Evolutionary conservation across 495 filamentous ascomycete species (phyloP).

Genomic region (Recurvomyces mirabilis): DNA sequence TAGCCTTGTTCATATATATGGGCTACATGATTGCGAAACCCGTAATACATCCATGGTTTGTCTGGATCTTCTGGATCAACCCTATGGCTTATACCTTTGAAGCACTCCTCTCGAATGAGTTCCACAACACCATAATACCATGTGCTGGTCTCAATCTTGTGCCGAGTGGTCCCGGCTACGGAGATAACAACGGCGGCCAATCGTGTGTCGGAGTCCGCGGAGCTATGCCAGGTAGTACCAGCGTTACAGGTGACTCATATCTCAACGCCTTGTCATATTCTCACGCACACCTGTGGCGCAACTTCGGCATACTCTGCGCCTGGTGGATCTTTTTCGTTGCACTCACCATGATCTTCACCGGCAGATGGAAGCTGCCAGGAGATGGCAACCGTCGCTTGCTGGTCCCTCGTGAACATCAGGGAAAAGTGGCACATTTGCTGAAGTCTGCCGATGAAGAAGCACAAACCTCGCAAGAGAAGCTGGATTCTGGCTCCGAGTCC

Average conservation of each 20-base stretch:
- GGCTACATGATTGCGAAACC: slow-evolving; percentile 69
- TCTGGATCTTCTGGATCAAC: slow-evolving; percentile 77
- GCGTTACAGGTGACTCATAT: slow-evolving; percentile 56
- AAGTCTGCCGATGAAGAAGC: slow-evolving; percentile 35
- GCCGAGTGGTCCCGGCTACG: slow-evolving; percentile 1
- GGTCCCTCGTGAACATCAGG: slow-evolving; percentile 66
- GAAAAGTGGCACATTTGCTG: slow-evolving; percentile 45
- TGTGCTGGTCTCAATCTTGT: slow-evolving; percentile 4
- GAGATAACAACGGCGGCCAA: slow-evolving; percentile 40
- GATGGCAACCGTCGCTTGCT: slow-evolving; percentile 59
- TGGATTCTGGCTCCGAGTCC: not conserved
- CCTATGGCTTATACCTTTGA: slow-evolving; percentile 81
- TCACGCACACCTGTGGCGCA: slow-evolving; percentile 56
- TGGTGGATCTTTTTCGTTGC: slow-evolving; percentile 24
- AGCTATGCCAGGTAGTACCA: slow-evolving; percentile 41
- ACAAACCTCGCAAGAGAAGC: slow-evolving; percentile 29
- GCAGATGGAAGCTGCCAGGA: slow-evolving; percentile 39
- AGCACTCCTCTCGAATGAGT: slow-evolving; percentile 79
- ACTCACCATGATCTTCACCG: slow-evolving; percentile 4
- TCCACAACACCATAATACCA: slow-evolving; percentile 45
- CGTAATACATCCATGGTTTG: slow-evolving; percentile 68
- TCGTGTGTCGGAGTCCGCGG: slow-evolving; percentile 49
- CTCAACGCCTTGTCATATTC: slow-evolving; percentile 52
- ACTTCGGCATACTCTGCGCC: slow-evolving; percentile 65
- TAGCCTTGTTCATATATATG: slow-evolving; percentile 62